A percentile compares a stretch with the other conserved stretches of the same genome.
phyloP scores from a whole-genome alignment of 305 asterid species.

The Solanum chacoense region DNA sequence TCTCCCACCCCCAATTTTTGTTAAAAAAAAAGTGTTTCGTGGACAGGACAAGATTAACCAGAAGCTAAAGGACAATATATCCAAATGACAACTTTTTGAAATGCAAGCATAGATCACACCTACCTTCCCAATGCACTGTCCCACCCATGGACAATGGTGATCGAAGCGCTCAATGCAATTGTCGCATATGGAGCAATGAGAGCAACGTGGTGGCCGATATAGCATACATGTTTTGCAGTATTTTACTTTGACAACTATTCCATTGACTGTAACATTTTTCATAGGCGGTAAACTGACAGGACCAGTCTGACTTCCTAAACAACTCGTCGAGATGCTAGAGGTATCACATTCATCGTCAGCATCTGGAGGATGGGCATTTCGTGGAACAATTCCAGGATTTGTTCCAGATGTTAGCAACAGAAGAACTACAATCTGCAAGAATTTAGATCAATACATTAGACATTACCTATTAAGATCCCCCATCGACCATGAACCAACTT shows the following conservation, averaged over 20 bases:
- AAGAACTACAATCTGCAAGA: constrained; percentile 33
- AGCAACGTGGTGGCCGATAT: constrained; percentile 39
- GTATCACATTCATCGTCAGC: constrained; percentile 30
- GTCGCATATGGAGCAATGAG: constrained; percentile 35
- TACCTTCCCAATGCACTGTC: constrained; percentile 34
- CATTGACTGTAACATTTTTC: constrained; percentile 32
- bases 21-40: background rate
- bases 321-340: constrained; percentile 39
- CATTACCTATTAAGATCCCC: background rate
- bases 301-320: constrained; percentile 33
- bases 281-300: constrained; percentile 17
- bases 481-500: background rate
- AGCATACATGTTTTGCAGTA: constrained; percentile 42
- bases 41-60: constrained; percentile 17
- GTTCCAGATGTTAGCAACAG: constrained; percentile 44
- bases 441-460: background rate
- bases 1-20: background rate
- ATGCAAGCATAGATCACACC: constrained; percentile 3
- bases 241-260: constrained; percentile 32
- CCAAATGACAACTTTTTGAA: background rate
- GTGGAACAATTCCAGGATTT: constrained; percentile 59
- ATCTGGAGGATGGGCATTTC: constrained; percentile 37
- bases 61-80: background rate
- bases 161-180: constrained; percentile 38
- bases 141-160: constrained; percentile 46